phyloP scores from a whole-genome alignment of 2,329 filamentous ascomycete genomes.

The Laburnicola sp. region DNA sequence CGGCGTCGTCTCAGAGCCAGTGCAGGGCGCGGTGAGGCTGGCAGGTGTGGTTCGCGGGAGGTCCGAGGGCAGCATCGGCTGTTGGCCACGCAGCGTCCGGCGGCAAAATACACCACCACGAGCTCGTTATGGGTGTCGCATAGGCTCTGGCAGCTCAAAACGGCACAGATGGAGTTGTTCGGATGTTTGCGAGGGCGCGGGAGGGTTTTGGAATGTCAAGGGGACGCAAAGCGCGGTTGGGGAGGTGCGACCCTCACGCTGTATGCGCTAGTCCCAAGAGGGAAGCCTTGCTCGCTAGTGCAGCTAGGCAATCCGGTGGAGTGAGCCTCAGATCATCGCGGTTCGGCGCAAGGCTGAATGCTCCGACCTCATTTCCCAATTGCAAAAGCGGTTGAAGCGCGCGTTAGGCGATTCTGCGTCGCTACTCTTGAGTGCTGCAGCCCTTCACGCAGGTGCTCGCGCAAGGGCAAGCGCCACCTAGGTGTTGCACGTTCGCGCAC shows the following conservation, averaged over 20 bases:
- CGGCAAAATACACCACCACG: slow-evolving; percentile 21
- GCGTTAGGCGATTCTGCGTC: too few relatives aligned
- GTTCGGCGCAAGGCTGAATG: not conserved
- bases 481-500: slow-evolving; percentile 21
- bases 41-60: slow-evolving; percentile 26
- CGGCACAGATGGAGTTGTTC: slow-evolving; percentile 8
- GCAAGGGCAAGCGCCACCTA: too few relatives aligned
- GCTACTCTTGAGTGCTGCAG: too few relatives aligned
- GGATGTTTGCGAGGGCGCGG: slow-evolving; percentile 15
- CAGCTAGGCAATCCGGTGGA: too few relatives aligned
- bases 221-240: slow-evolving; percentile 23
- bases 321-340: slow-evolving; percentile 23
- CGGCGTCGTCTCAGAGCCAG: slow-evolving; percentile 22
- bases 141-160: slow-evolving; percentile 11
- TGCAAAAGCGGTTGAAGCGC: too few relatives aligned
- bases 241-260: slow-evolving; percentile 28
- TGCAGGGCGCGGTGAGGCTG: slow-evolving; percentile 28
- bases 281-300: too few relatives aligned
- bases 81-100: slow-evolving; percentile 31
- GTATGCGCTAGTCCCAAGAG: slow-evolving; percentile 15
- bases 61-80: slow-evolving; percentile 32
- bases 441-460: too few relatives aligned
- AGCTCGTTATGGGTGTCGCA: slow-evolving; percentile 31
- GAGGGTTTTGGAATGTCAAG: slow-evolving; percentile 22
- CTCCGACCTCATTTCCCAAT: not conserved